These are phyloP conservation scores for Puccinia sorghi DNA, from an alignment of 1,284 basidiomycete species.

Conservation along the genomic window DNA sequence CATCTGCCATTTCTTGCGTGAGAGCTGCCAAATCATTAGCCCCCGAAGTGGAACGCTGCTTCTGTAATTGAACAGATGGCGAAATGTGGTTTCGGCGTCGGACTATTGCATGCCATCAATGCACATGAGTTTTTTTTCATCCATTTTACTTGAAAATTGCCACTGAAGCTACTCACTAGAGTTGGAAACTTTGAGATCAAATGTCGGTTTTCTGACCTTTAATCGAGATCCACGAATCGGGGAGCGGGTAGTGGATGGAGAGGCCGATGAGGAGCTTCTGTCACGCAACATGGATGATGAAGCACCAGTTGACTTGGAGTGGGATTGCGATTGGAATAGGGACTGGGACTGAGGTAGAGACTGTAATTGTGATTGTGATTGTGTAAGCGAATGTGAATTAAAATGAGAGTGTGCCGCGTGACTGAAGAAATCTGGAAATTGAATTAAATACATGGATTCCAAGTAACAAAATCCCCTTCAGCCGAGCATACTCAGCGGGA, in stretches of 20 bases:
- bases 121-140: not conserved
- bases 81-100: slow-evolving; percentile 23
- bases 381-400: not conserved
- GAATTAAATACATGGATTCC: not conserved
- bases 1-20: slow-evolving; percentile 18
- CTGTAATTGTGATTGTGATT: not conserved
- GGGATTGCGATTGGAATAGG: slow-evolving; percentile 1
- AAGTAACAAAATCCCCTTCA: not conserved
- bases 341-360: not conserved
- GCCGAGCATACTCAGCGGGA: not conserved
- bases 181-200: slow-evolving; percentile 28
- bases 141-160: not conserved
- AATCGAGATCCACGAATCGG: slow-evolving; percentile 8
- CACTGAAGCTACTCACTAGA: slow-evolving; percentile 9
- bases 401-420: slow-evolving; percentile 1
- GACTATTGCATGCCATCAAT: not conserved
- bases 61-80: slow-evolving; percentile 1
- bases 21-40: slow-evolving; percentile 4
- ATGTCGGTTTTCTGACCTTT: slow-evolving; percentile 20
- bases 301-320: slow-evolving; percentile 10
- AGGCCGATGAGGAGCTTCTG: not conserved
- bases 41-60: slow-evolving; percentile 1
- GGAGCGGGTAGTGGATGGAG: slow-evolving; percentile 25
- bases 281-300: slow-evolving; percentile 11
- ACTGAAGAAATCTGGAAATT: slow-evolving; percentile 1